A percentile compares a stretch with the other conserved stretches of the same genome.
Conservation (phyloP, 225 moss, liverwort and hornwort species). For the Thuidium tamariscinum region DNA sequence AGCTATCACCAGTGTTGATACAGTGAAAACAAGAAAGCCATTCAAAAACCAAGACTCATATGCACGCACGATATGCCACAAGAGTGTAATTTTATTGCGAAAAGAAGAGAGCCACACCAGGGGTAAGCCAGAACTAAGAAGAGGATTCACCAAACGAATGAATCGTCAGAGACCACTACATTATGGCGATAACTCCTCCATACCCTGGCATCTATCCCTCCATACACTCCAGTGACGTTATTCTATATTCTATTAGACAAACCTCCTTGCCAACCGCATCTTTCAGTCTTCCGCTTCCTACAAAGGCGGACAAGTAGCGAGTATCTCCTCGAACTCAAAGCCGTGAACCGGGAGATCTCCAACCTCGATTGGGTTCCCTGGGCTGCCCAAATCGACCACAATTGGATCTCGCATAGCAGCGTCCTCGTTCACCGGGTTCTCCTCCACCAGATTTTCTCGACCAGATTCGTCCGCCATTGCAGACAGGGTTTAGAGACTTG, state of each 20-base stretch:
- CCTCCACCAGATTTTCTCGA: no score
- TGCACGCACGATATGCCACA: not conserved
- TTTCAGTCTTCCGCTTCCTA: not conserved
- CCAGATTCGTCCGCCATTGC: no score
- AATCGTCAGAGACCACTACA: not conserved
- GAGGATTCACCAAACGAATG: not conserved
- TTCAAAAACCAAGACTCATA: not conserved
- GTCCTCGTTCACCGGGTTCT: no score
- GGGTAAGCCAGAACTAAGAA: not conserved
- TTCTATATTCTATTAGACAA: not conserved
- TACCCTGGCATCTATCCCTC: not conserved
- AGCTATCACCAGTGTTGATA: not conserved
- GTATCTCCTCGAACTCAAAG: not conserved
- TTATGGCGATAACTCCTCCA: not conserved
- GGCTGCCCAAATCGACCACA: not conserved
- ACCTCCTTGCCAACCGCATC: not conserved
- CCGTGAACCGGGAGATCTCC: not conserved
- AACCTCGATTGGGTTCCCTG: accelerated
- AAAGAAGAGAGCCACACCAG: not conserved
- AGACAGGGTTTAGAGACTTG: no score
- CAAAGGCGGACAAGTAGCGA: not conserved
- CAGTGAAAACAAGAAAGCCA: not conserved
- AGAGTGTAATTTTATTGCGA: not conserved
- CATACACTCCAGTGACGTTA: not conserved
- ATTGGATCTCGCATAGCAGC: not conserved